These are phyloP conservation scores for Hyphopichia pseudoburtonii DNA, from an alignment of 1,139 yeast species.

Conservation along the genomic window DNA sequence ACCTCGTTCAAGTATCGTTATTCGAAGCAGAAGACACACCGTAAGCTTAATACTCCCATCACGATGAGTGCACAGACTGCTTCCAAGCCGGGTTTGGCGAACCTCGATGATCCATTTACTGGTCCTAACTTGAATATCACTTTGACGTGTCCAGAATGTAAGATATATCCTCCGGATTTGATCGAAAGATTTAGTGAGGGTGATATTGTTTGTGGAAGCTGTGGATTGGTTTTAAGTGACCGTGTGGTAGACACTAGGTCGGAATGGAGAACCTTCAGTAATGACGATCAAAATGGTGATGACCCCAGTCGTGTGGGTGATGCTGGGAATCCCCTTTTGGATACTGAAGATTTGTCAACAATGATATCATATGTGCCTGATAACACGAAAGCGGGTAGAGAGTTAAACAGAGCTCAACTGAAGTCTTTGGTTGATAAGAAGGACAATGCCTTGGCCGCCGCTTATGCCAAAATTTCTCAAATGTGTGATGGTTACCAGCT, in stretches of 20 bases:
- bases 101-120: conserved; percentile 38
- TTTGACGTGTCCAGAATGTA: conserved; percentile 93
- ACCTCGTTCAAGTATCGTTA: too few species aligned
- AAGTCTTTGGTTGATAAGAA: conserved; percentile 81
- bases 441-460: conserved; percentile 85
- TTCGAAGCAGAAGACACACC: too few species aligned
- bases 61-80: conserved; percentile 13
- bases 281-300: conserved; percentile 97
- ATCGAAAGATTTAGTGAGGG: conserved; percentile 96
- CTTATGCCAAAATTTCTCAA: conserved; percentile 87
- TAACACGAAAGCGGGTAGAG: conserved; percentile 76
- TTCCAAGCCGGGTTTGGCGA: conserved; percentile 25
- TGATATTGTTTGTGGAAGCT: conserved; percentile 94
- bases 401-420: conserved; percentile 85
- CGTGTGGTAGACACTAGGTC: conserved; percentile 92
- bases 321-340: conserved; percentile 92
- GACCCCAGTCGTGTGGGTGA: conserved; percentile 99
- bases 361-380: conserved; percentile 86
- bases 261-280: conserved; percentile 97
- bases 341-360: conserved; percentile 89
- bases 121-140: conserved; percentile 86
- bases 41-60: too few species aligned
- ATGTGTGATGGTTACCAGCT: conserved; percentile 96
- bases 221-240: conserved; percentile 92
- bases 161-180: conserved; percentile 91